These are phyloP conservation scores for Acephala macrosclerotiorum DNA, from an alignment of 2,329 filamentous ascomycete species.

Conservation along the genomic window DNA sequence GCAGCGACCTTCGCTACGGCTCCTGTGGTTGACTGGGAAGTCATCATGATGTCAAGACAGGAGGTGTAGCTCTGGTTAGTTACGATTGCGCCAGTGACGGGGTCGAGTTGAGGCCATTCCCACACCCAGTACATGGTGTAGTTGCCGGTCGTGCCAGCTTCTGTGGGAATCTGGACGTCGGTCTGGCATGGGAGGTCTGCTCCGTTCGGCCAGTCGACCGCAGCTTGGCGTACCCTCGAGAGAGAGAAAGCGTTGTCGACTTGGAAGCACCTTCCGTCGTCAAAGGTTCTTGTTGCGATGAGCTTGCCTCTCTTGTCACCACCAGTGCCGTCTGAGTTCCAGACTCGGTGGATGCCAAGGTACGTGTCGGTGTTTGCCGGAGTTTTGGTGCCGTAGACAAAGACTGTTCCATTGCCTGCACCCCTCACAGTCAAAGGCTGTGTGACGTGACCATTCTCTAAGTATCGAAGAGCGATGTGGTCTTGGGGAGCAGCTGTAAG, in stretches of 20 bases:
- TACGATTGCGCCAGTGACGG: slow-evolving; percentile 48
- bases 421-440: slow-evolving; percentile 63
- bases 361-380: slow-evolving; percentile 61
- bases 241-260: slow-evolving; percentile 64
- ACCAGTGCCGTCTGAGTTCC: slow-evolving; percentile 82
- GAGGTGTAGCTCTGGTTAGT: slow-evolving; percentile 66
- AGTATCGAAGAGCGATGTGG: slow-evolving; percentile 70
- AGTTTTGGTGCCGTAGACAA: slow-evolving; percentile 74
- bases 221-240: slow-evolving; percentile 62
- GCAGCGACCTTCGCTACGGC: slow-evolving; percentile 16
- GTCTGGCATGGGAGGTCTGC: slow-evolving; percentile 81
- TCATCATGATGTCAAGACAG: slow-evolving; percentile 58
- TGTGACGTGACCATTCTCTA: slow-evolving; percentile 81
- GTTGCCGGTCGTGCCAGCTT: slow-evolving; percentile 65
- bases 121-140: slow-evolving; percentile 96
- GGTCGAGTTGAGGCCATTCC: slow-evolving; percentile 79
- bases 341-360: slow-evolving; percentile 72
- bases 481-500: slow-evolving; percentile 63
- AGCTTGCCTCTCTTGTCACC: slow-evolving; percentile 81
- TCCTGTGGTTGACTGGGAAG: slow-evolving; percentile 29
- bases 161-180: slow-evolving; percentile 76
- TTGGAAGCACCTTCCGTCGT: slow-evolving; percentile 92
- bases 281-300: slow-evolving; percentile 80
- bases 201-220: slow-evolving; percentile 53
- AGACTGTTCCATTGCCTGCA: slow-evolving; percentile 73